These are phyloP conservation scores for Aspergillus amoenus DNA, from an alignment of 2,329 filamentous ascomycete genomes.

Conservation along the genomic window DNA sequence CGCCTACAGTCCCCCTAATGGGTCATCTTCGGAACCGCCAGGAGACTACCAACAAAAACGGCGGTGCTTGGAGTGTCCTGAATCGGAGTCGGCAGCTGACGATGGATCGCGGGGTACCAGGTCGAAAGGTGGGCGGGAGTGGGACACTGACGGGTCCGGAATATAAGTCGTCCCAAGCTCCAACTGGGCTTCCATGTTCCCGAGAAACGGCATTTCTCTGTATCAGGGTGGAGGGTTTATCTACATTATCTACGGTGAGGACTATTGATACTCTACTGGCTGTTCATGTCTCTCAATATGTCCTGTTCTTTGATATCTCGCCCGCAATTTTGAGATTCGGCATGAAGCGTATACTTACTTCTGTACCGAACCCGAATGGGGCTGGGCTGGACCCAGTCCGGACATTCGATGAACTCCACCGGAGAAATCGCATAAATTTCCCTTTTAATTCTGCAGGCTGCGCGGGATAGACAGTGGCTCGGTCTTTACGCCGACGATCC, in stretches of 20 bases:
- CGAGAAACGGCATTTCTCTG: not conserved
- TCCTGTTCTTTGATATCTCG: not conserved
- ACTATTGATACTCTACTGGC: not conserved
- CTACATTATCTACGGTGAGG: no score
- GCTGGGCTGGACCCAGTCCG: not conserved
- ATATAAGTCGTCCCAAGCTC: not conserved
- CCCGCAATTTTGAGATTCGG: not conserved
- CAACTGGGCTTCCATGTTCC: not conserved
- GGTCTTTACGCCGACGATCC: not conserved
- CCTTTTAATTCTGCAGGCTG: not conserved
- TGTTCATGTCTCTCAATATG: not conserved
- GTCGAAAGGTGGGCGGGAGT: not conserved
- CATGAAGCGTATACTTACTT: not conserved
- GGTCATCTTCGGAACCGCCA: not conserved
- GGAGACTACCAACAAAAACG: not conserved
- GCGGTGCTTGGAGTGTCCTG: not conserved
- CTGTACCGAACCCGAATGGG: not conserved
- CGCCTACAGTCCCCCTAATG: not conserved
- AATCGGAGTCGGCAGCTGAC: not conserved
- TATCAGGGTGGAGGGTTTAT: no score
- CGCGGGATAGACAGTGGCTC: not conserved
- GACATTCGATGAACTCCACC: not conserved
- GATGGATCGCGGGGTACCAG: not conserved
- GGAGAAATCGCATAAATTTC: slow-evolving; percentile 1
- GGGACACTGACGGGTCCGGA: not conserved